Percentiles rank a stretch among this genome's conserved stretches.
These are phyloP conservation scores for Neocatenulostroma microsporum DNA, from an alignment of 2,329 filamentous ascomycete genomes.

Conservation along the genomic window DNA sequence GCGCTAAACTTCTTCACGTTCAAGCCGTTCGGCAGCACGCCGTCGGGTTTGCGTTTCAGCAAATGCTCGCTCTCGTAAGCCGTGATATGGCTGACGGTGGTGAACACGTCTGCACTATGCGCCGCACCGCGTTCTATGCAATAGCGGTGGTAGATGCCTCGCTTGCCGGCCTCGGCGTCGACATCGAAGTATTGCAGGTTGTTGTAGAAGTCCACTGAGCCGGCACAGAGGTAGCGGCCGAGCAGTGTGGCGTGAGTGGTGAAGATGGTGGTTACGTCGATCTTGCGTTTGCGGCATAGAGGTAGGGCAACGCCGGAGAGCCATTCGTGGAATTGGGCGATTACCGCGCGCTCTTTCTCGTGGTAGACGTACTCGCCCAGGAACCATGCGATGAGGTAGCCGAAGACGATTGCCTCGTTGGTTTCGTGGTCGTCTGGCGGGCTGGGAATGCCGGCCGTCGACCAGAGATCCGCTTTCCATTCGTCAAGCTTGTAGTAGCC, in stretches of 20 bases:
- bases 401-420: conserved; percentile 95
- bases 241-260: conserved; percentile 95
- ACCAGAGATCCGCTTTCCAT: conserved; percentile 97
- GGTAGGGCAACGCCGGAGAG: conserved; percentile 88
- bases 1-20: conserved; percentile 99
- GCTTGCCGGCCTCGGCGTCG: conserved; percentile 91
- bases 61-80: conserved; percentile 97
- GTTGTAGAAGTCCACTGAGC: conserved; percentile 98
- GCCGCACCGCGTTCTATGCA: conserved; percentile 93
- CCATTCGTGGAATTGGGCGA: conserved; percentile 99
- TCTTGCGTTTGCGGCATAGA: conserved; percentile 83
- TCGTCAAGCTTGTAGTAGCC: conserved; percentile 87
- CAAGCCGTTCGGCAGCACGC: conserved; percentile 89
- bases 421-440: conserved; percentile 88
- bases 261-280: conserved; percentile 96
- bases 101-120: conserved; percentile 92
- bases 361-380: conserved; percentile 95
- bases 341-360: conserved; percentile 83
- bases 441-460: conserved; percentile 84
- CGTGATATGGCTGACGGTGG: conserved; percentile 96
- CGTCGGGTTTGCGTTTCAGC: conserved; percentile 94
- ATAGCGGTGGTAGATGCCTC: conserved; percentile 96
- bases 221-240: conserved; percentile 91
- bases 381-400: conserved; percentile 96
- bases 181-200: conserved; percentile 96